Conservation (phyloP, 1,284 basidiomycete genomes). For the Amylostereum chailletii region DNA sequence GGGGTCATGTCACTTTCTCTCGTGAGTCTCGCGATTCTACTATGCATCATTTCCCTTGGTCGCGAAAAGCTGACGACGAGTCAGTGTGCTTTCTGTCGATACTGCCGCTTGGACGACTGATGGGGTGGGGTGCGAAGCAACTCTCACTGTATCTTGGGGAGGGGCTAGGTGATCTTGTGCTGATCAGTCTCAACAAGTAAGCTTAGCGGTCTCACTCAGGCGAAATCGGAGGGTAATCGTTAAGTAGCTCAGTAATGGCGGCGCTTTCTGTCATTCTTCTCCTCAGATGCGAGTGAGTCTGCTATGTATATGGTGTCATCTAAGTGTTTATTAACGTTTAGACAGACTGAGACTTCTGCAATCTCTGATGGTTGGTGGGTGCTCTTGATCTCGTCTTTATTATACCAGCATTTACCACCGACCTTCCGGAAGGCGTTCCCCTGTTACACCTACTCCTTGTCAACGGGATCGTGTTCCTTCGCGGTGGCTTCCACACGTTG, state of each 20-base stretch:
- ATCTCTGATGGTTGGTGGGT: conserved; percentile 46
- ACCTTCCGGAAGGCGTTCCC: conserved; percentile 36
- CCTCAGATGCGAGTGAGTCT: conserved; percentile 52
- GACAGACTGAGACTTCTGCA: conserved; percentile 41
- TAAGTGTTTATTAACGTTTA: conserved; percentile 13
- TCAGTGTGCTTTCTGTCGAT: conserved; percentile 43
- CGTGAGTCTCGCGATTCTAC: background rate
- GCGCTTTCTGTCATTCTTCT: conserved; percentile 60
- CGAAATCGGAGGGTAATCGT: background rate
- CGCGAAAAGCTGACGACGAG: background rate
- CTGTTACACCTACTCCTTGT: conserved; percentile 54
- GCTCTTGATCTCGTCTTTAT: background rate
- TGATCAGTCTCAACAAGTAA: conserved; percentile 34
- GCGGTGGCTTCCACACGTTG: conserved; percentile 46
- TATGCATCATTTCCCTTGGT: background rate
- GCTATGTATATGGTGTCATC: background rate
- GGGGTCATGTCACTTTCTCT: background rate
- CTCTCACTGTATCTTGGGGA: conserved; percentile 45
- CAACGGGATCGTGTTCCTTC: conserved; percentile 51
- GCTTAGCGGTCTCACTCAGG: conserved; percentile 1
- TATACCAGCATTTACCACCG: background rate
- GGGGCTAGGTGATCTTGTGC: conserved; percentile 44
- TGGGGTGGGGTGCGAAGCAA: conserved; percentile 52
- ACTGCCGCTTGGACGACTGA: conserved; percentile 40
- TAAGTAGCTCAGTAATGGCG: conserved; percentile 38